phyloP scores from a whole-genome alignment of 2,329 filamentous ascomycete species.

The Knufia petricola region DNA sequence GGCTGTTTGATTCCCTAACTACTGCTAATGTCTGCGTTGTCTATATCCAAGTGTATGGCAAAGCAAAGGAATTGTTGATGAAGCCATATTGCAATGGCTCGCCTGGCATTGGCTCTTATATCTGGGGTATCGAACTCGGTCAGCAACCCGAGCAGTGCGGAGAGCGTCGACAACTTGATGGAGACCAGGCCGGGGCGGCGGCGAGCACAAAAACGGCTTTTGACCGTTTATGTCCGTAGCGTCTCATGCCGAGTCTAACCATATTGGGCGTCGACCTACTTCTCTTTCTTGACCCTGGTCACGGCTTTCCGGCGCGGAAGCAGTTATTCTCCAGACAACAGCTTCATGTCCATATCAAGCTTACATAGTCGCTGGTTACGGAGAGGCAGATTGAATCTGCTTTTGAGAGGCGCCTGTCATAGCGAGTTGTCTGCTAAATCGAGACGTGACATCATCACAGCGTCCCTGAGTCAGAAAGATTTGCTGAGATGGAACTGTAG shows the following conservation, averaged over 20 bases:
- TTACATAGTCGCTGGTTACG: neutral
- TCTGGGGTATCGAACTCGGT: slow-evolving; percentile 2
- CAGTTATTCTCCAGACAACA: neutral
- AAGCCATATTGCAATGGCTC: slow-evolving; percentile 2
- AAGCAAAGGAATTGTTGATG: neutral
- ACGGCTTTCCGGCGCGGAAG: neutral
- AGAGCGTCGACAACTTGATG: neutral
- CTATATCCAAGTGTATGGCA: neutral
- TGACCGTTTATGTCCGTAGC: neutral
- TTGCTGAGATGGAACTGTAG: neutral
- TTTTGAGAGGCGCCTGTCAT: neutral
- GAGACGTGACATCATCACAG: neutral
- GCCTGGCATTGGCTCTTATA: neutral
- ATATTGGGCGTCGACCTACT: neutral
- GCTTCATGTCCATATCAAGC: neutral
- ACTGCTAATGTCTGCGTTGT: neutral
- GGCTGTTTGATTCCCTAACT: too few relatives aligned
- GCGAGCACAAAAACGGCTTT: neutral
- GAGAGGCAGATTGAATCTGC: neutral
- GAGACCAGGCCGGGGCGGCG: neutral
- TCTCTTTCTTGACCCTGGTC: neutral
- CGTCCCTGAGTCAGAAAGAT: neutral
- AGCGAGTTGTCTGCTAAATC: neutral
- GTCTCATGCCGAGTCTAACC: neutral
- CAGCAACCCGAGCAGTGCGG: slow-evolving; percentile 8